Evolutionary conservation across 495 filamentous ascomycete genomes (phyloP).

Genomic region (Neurospora sp.): DNA sequence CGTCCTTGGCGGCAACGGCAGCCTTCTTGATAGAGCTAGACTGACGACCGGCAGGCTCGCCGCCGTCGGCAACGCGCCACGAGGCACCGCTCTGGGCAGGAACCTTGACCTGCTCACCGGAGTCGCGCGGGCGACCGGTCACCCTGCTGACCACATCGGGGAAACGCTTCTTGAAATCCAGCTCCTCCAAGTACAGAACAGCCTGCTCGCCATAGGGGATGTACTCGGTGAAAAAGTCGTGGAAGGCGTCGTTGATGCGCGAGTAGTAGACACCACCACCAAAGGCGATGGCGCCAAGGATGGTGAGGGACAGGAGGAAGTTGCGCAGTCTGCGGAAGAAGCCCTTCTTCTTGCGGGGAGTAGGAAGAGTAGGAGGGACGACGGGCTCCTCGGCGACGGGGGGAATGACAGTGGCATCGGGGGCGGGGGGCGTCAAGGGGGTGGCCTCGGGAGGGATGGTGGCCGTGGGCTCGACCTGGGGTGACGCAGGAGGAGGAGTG

Average conservation of each 20-base stretch:
- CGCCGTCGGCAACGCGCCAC: constrained; percentile 58
- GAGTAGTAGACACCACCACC: constrained; percentile 86
- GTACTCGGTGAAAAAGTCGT: constrained; percentile 98
- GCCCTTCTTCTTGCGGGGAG: constrained; percentile 54
- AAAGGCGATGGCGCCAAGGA: constrained; percentile 68
- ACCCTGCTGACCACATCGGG: constrained; percentile 53
- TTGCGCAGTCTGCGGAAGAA: constrained; percentile 58
- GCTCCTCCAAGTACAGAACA: constrained; percentile 95
- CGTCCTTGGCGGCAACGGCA: constrained; percentile 21
- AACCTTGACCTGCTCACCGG: constrained; percentile 68
- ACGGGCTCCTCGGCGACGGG: constrained; percentile 14
- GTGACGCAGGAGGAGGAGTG: constrained; percentile 33
- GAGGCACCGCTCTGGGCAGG: constrained; percentile 77
- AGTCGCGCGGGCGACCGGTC: constrained; percentile 38
- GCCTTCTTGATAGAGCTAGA: constrained; percentile 33
- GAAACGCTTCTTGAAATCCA: constrained; percentile 86
- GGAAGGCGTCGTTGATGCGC: constrained; percentile 90
- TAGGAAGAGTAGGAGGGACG: constrained; percentile 34
- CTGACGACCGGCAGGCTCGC: constrained; percentile 29
- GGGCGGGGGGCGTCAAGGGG: constrained; percentile 44
- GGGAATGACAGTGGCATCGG: constrained; percentile 40
- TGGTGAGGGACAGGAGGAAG: constrained; percentile 59
- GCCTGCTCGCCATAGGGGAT: constrained; percentile 89
- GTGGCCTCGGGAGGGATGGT: constrained; percentile 51
- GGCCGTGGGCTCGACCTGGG: constrained; percentile 33